Percentiles rank a stretch among this genome's conserved stretches.
Evolutionary conservation across 805 yeast species (phyloP).

Genomic region (Suhomyces canberraensis): DNA sequence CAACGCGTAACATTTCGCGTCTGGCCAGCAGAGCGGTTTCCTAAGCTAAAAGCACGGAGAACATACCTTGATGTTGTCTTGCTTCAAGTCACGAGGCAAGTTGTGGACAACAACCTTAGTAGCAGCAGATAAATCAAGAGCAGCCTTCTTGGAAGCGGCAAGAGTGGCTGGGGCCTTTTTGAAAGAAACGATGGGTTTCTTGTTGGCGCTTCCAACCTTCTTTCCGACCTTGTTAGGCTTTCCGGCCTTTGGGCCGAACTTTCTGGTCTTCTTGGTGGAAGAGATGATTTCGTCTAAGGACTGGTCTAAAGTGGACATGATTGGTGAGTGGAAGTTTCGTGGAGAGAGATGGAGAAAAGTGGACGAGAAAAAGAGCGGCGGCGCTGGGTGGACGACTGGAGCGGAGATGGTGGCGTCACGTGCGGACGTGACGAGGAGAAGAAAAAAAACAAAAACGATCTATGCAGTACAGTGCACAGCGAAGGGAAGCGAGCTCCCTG

Average conservation of each 20-base stretch:
- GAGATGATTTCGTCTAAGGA: conserved; percentile 94
- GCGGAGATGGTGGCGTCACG: too few species aligned
- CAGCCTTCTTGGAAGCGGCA: conserved; percentile 13
- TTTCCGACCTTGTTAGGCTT: conserved; percentile 36
- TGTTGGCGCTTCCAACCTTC: conserved; percentile 26
- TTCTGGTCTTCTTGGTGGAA: conserved; percentile 36
- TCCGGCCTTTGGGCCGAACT: conserved; percentile 21
- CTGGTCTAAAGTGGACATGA: conserved; percentile 88
- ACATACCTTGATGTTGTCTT: conserved; percentile 84
- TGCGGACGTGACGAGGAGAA: too few species aligned
- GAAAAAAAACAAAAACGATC: too few species aligned
- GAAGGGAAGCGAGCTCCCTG: too few species aligned
- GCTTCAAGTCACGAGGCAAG: conserved; percentile 79
- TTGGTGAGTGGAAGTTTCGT: too few species aligned
- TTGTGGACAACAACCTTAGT: conserved; percentile 84
- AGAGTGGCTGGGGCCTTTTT: conserved; percentile 27
- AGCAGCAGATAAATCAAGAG: conserved; percentile 52
- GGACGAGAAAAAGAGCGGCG: background rate
- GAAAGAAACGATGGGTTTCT: conserved; percentile 24
- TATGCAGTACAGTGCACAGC: too few species aligned
- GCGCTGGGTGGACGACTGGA: too few species aligned
- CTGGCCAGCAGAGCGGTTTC: background rate
- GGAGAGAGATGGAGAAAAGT: conserved; percentile 1
- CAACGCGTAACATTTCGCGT: background rate
- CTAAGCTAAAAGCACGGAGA: too few species aligned